These are phyloP conservation scores for Trichophaea hybrida DNA, from an alignment of 2,329 filamentous ascomycete species.

Conservation along the genomic window DNA sequence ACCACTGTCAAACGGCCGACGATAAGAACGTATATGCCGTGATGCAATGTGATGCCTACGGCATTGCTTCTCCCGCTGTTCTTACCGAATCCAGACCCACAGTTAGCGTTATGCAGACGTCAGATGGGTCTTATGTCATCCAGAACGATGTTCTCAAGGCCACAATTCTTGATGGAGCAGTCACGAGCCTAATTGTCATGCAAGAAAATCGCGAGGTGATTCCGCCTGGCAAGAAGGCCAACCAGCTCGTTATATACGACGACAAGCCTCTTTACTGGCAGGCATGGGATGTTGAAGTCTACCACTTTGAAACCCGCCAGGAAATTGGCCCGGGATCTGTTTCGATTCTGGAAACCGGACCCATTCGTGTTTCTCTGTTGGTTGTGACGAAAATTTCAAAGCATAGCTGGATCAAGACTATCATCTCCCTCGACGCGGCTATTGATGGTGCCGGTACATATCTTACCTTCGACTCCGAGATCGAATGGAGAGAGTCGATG, in stretches of 20 bases:
- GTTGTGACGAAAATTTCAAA: conserved; percentile 81
- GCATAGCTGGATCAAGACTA: conserved; percentile 71
- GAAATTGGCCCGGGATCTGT: conserved; percentile 57
- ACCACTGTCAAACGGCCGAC: not conserved
- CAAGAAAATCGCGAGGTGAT: conserved; percentile 62
- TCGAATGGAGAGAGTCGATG: conserved; percentile 96
- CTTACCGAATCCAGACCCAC: not conserved
- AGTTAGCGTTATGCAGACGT: conserved; percentile 34
- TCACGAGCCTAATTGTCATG: conserved; percentile 72
- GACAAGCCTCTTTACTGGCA: conserved; percentile 97
- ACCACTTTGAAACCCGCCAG: conserved; percentile 72
- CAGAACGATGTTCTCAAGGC: conserved; percentile 64
- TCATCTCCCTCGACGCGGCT: conserved; percentile 61
- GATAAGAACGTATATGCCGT: not conserved
- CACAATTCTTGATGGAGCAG: conserved; percentile 56
- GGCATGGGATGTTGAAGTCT: conserved; percentile 96
- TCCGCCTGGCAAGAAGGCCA: conserved; percentile 58
- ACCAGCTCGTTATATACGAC: conserved; percentile 87
- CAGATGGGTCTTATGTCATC: conserved; percentile 56
- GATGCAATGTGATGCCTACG: not conserved
- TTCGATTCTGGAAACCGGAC: conserved; percentile 53
- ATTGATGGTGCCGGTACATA: conserved; percentile 50
- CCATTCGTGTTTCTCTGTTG: conserved; percentile 64
- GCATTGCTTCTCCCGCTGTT: conserved; percentile 1
- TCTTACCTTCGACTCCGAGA: conserved; percentile 66